Base-by-base conservation (phyloP, 495 filamentous ascomycete genomes). In the Daldinia vernicosa region DNA sequence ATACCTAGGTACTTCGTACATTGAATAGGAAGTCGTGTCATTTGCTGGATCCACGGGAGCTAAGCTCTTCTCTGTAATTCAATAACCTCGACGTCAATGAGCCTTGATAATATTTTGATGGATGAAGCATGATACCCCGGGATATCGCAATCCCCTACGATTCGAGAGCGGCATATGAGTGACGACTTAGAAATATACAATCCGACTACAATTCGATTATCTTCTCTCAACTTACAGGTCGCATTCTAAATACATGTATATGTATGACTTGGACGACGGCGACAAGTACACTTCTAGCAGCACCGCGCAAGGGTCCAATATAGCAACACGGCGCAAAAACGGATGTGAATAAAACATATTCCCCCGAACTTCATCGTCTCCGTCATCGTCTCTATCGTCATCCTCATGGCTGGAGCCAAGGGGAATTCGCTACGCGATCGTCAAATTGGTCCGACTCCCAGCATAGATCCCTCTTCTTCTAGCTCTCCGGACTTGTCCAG, bases 401-500 rank as follows among this genome's bases (percentile, higher is more conserved):
- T 47, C 52, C 66, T 62, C 72, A 83, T 77, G 79, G 96, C 96
- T 91, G 90, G 91, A 66, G 82, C 89, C 67, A 85, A 86, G 66
- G 85, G 90, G 63, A 86, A 89, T 82, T 93, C 93, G 67, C 86
- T 99, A 76, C 90, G 95, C 79, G 95, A 97, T 85, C 93, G 94
- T 80, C 95, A 99, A 89, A 92, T 98, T 82, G 90, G 95, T 98
- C 74, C 69, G 80, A 61, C 24, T 62, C 51, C 55, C 33, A 50
- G 45, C 14, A 28, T 30, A 17, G 9, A 24, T 28, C 14, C 22
- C n/a, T 30, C 55, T 17, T 15, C 33, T 63, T 59, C 9, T 86
- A 76, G 86, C 84, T 80, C 63, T 6, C 11, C 9, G n/a, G 51
- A 47, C 51, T 62, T 47, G 33, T 50, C 47, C 27, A 47, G 65